Percentiles rank a stretch among this genome's conserved stretches.
phyloP scores from a whole-genome alignment of 305 asterid species.

The Fraxinus sp. region DNA sequence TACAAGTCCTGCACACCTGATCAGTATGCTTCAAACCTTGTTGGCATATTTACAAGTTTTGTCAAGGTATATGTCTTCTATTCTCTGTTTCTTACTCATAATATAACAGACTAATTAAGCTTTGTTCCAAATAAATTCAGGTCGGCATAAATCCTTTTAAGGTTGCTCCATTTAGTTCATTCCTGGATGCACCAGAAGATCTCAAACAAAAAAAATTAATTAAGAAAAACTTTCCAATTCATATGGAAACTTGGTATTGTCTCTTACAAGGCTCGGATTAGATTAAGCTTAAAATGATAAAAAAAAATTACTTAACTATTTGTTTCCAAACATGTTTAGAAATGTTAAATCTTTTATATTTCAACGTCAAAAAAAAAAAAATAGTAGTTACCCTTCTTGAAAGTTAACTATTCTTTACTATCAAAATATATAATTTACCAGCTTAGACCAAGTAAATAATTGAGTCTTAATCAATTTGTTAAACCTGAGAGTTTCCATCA shows the following conservation, averaged over 20 bases:
- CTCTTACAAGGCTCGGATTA: background rate
- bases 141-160: background rate
- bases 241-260: background rate
- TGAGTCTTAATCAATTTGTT: background rate
- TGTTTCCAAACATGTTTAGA: background rate
- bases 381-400: background rate
- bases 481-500: background rate
- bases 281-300: background rate
- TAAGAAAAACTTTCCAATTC: background rate
- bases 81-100: background rate
- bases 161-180: background rate
- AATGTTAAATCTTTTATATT: background rate
- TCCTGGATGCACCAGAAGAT: background rate
- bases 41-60: constrained; percentile 47
- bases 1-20: constrained; percentile 63
- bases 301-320: background rate
- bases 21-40: constrained; percentile 64
- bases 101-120: background rate
- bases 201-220: background rate
- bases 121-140: background rate
- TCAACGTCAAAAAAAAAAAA: background rate
- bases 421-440: background rate
- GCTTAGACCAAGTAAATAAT: background rate
- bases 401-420: background rate
- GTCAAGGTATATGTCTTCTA: constrained; percentile 43